Percentiles rank a stretch among this genome's conserved stretches.
These are phyloP conservation scores for Catunica adiposa DNA, from an alignment of 2,329 filamentous ascomycete genomes.

Conservation along the genomic window DNA sequence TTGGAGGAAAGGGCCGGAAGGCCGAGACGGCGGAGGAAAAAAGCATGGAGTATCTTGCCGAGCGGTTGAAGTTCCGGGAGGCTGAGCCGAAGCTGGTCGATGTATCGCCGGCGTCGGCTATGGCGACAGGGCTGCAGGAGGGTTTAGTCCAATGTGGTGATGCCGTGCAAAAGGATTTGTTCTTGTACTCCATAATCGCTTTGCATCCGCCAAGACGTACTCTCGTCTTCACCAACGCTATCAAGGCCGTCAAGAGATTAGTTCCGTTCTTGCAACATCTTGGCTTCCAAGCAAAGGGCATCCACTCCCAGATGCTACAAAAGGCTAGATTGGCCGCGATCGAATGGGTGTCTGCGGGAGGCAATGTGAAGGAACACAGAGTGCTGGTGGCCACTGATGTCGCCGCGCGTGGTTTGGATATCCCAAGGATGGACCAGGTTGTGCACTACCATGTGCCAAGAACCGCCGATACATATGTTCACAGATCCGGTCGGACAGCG, in stretches of 20 bases:
- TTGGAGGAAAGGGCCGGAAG: slow-evolving; percentile 56
- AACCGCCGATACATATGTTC: slow-evolving; percentile 83
- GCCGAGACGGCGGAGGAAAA: slow-evolving; percentile 45
- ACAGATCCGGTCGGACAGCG: slow-evolving; percentile 85
- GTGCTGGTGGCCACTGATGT: slow-evolving; percentile 89
- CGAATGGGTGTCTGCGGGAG: slow-evolving; percentile 63
- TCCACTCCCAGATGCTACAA: slow-evolving; percentile 91
- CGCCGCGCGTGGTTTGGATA: slow-evolving; percentile 83
- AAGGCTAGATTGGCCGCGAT: slow-evolving; percentile 88
- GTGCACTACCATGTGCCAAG: slow-evolving; percentile 92
- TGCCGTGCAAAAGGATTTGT: slow-evolving; percentile 92
- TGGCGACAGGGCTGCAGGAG: slow-evolving; percentile 74
- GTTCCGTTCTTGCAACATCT: slow-evolving; percentile 73
- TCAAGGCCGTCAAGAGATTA: slow-evolving; percentile 75
- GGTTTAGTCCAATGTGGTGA: slow-evolving; percentile 72
- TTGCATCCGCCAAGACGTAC: slow-evolving; percentile 68
- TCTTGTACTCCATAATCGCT: slow-evolving; percentile 73
- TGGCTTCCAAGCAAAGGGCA: slow-evolving; percentile 53
- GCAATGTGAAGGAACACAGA: slow-evolving; percentile 35
- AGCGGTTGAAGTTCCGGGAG: slow-evolving; percentile 69
- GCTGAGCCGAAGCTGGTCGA: slow-evolving; percentile 81
- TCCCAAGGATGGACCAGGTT: slow-evolving; percentile 73
- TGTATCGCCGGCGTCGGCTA: slow-evolving; percentile 73
- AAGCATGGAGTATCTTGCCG: slow-evolving; percentile 60
- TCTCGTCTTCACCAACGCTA: slow-evolving; percentile 90